Base-by-base conservation (phyloP, 177 flowering plant genomes). In the Tripterygium wilfordii region DNA sequence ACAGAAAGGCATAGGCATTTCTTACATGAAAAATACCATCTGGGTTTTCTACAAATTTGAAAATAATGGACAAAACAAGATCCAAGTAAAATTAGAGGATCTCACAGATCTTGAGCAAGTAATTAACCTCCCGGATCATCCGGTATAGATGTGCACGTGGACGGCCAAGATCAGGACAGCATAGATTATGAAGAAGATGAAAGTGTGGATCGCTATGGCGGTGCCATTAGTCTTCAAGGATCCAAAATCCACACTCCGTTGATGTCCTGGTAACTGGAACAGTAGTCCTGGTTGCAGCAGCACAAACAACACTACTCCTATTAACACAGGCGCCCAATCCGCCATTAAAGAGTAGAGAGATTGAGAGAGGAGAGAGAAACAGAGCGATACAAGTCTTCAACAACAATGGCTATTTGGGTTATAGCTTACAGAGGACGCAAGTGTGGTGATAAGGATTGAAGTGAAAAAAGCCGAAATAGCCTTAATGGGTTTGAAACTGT, bases 171-270 rank as follows among this genome's bases (percentile, higher is more conserved):
- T 72, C 62, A 87, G 68, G 40, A 87, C 59, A 30, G 86, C 64
- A 42, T 76, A 81, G 61, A 79, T 18, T 15, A 67, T 67, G 49
- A 87, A 82, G 76, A 84, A 87, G 69, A 87, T 60, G 50, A 87
- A 70, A 3, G 96, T 74, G 71, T 87, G 92, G 26, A 87, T 57
- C 12, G 76, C 68, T 17, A 87, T 69, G 30, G 92, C 61, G 45
- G 76, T 80, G 29, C 92, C 96, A 51, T 82, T 87, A 30, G 96
- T 87, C 69, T 78, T 76, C 78, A 84, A 61, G 57, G 75, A 54
- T 0, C 92, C 85, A 41, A 82, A 82, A 49, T 87, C 89, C 15
- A 82, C 38, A 58, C 9, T 58, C 50, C 65, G 32, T 66, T 61
- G 74, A 45, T 0, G 48, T 0, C 92, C 92, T 12, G 91, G 95